phyloP scores from a whole-genome alignment of 257 asterid species.

The Pogostemon cablin region DNA sequence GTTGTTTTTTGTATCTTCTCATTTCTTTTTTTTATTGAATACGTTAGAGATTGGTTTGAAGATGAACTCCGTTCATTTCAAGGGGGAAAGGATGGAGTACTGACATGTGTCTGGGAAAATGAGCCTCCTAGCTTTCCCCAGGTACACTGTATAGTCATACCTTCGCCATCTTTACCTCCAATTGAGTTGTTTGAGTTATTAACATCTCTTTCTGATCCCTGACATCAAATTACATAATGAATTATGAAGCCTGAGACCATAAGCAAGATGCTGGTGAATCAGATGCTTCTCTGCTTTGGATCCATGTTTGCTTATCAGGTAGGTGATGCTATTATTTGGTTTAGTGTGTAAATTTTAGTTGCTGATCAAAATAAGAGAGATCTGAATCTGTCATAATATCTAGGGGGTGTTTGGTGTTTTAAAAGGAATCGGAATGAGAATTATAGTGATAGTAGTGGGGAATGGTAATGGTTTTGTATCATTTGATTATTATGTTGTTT shows the following conservation, averaged over 20 bases:
- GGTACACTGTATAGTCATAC: constrained; percentile 47
- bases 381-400: constrained; percentile 37
- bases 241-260: constrained; percentile 87
- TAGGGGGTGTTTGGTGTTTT: background rate
- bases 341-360: constrained; percentile 32
- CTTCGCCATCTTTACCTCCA: constrained; percentile 23
- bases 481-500: no score
- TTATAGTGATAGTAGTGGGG: no score
- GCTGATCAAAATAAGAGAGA: constrained; percentile 30
- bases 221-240: constrained; percentile 33
- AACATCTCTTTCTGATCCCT: constrained; percentile 21
- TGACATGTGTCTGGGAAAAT: constrained; percentile 94
- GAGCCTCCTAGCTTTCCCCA: constrained; percentile 98
- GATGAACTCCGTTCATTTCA: constrained; percentile 96
- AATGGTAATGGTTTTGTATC: no score
- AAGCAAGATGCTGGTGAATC: constrained; percentile 95
- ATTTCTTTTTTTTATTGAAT: constrained; percentile 18
- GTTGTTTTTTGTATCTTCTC: constrained; percentile 24
- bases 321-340: constrained; percentile 35
- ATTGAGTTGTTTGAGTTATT: constrained; percentile 18
- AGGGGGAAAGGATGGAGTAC: constrained; percentile 94
- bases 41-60: constrained; percentile 89
- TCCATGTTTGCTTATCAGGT: constrained; percentile 95
- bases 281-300: constrained; percentile 98
- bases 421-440: no score